Percentiles rank a stretch among this genome's conserved stretches.
Conservation (phyloP, 2,329 filamentous ascomycete genomes). For the Hypoxylon rubiginosum region DNA sequence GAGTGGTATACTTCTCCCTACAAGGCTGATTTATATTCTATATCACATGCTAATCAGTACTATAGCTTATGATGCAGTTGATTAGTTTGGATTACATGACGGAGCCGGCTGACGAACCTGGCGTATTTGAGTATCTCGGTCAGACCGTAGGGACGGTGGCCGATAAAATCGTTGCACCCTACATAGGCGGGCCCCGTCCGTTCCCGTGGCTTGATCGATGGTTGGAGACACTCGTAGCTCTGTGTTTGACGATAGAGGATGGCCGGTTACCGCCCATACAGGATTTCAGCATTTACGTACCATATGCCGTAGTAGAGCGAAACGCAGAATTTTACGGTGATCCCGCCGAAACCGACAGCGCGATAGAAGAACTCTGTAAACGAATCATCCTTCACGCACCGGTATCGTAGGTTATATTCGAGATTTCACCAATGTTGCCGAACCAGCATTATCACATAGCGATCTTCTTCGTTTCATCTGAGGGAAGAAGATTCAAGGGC, state of each 20-base stretch:
- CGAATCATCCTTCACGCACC: too few species aligned
- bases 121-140: neutral
- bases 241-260: neutral
- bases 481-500: too few species aligned
- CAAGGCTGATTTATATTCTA: neutral
- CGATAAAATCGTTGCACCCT: slow-evolving; percentile 5
- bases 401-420: too few species aligned
- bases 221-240: slow-evolving; percentile 12
- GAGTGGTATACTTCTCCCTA: slow-evolving; percentile 14
- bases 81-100: slow-evolving; percentile 8
- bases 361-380: neutral
- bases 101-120: neutral
- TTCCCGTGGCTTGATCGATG: slow-evolving; percentile 20
- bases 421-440: too few species aligned
- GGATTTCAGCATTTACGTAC: neutral
- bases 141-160: neutral
- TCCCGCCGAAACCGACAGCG: neutral
- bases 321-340: neutral
- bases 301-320: neutral
- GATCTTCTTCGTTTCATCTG: too few species aligned
- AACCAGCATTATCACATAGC: too few species aligned
- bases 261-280: neutral
- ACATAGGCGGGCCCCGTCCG: neutral
- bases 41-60: slow-evolving; percentile 4
- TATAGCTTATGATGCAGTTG: slow-evolving; percentile 20